phyloP scores from a whole-genome alignment of 805 yeast species.

The Teunomyces cretensis region DNA sequence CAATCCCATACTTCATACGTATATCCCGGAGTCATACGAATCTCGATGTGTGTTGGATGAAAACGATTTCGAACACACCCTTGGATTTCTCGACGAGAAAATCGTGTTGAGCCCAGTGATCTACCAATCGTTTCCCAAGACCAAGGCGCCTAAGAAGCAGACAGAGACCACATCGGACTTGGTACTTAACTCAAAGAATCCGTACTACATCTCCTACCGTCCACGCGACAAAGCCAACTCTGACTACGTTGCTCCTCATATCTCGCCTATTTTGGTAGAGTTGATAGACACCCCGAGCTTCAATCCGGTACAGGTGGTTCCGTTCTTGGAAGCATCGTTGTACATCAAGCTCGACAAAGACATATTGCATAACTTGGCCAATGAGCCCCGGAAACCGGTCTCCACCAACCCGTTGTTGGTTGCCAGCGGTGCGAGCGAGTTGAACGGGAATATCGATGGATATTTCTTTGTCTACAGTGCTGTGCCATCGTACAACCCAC shows the following conservation, averaged over 20 bases:
- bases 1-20: slow-evolving; percentile 58
- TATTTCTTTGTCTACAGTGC: slow-evolving; percentile 69
- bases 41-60: slow-evolving; percentile 26
- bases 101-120: slow-evolving; percentile 31
- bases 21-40: slow-evolving; percentile 34
- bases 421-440: slow-evolving; percentile 76
- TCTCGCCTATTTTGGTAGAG: slow-evolving; percentile 64
- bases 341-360: slow-evolving; percentile 61
- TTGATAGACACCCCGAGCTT: slow-evolving; percentile 75
- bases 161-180: slow-evolving; percentile 5
- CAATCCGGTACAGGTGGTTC: slow-evolving; percentile 64
- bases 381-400: slow-evolving; percentile 61
- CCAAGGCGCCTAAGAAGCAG: slow-evolving; percentile 6
- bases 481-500: slow-evolving; percentile 63
- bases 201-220: slow-evolving; percentile 18
- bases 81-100: slow-evolving; percentile 12
- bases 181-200: slow-evolving; percentile 16
- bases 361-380: slow-evolving; percentile 58
- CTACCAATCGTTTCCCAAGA: slow-evolving; percentile 16
- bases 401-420: slow-evolving; percentile 67
- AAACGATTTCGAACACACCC: slow-evolving; percentile 11
- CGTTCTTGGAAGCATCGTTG: slow-evolving; percentile 71
- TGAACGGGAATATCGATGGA: slow-evolving; percentile 76
- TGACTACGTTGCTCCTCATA: slow-evolving; percentile 42
- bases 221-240: slow-evolving; percentile 6